These are phyloP conservation scores for Penicillium chermesinum DNA, from an alignment of 495 filamentous ascomycete species.

Conservation along the genomic window DNA sequence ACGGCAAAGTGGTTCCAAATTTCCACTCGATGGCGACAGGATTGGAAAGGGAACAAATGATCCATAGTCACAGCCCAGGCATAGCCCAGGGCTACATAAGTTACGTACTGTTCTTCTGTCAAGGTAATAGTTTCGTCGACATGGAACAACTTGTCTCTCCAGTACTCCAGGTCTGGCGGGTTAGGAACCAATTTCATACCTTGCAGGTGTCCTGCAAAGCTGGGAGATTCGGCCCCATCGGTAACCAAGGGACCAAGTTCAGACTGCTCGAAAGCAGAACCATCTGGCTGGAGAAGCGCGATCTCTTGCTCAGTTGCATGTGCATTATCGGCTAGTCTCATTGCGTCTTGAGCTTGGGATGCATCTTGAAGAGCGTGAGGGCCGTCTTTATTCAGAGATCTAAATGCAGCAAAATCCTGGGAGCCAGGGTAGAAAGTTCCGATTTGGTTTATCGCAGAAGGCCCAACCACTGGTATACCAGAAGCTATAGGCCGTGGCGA, in stretches of 20 bases:
- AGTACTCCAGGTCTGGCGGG: slow-evolving; percentile 65
- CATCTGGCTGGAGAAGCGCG: slow-evolving; percentile 9
- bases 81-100: neutral
- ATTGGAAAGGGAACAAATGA: too few species aligned
- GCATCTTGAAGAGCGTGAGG: slow-evolving; percentile 16
- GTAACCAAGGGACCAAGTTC: slow-evolving; percentile 7
- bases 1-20: neutral
- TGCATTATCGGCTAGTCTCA: slow-evolving; percentile 9
- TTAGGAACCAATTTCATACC: slow-evolving; percentile 56
- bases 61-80: neutral
- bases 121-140: slow-evolving; percentile 69
- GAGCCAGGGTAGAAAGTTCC: slow-evolving; percentile 20
- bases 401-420: slow-evolving; percentile 12
- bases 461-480: slow-evolving; percentile 9
- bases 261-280: slow-evolving; percentile 10
- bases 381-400: slow-evolving; percentile 18
- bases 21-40: too few species aligned
- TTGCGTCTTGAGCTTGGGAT: slow-evolving; percentile 6
- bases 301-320: slow-evolving; percentile 12
- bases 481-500: slow-evolving; percentile 9
- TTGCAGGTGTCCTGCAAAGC: slow-evolving; percentile 46
- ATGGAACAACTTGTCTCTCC: slow-evolving; percentile 73
- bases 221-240: slow-evolving; percentile 5
- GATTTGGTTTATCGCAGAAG: slow-evolving; percentile 5
- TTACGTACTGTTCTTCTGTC: slow-evolving; percentile 72